Evolutionary conservation across 2,329 filamentous ascomycete genomes (phyloP), one percentile per base, ranked within the genome.

Genomic region (Triangularia verruculosa): DNA sequence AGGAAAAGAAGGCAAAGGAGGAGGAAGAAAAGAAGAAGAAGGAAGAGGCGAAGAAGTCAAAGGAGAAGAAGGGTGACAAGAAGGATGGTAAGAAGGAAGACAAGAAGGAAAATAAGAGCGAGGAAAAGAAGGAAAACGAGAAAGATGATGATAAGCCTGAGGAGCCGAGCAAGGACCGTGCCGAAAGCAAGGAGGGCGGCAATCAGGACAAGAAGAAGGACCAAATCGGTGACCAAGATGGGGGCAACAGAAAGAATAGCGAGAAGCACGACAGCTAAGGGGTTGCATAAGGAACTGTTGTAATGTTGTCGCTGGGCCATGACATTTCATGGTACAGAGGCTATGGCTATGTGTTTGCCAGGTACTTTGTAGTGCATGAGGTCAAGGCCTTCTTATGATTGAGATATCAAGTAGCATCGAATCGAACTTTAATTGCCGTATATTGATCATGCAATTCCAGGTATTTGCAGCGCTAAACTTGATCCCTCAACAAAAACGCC

Each of bases 1-100:
- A 77, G 2, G 76, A 80, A 53, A 76, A 77, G 62, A 73, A 72
- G 57, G 67, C 74, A 62, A 72, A 77, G 65, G 72, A 76, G 57
- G 67, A 72, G 25, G 64, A 73, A n/a, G 65, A 72, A 66, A 70
- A 76, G 53, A 72, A 74, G 58, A 75, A 79, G 52, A 69, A 72
- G 12, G 71, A 76, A 43, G 72, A 72, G 60, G 61, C 70, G 11
- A 59, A 68, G 34, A 55, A 66, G 27, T 58, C 57, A 6, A 59
- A 67, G 11, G 51, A 58, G 6, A 61, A 15, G 4, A 43, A 59
- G 22, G 55, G 53, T 51, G 13, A 27, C 2, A 43, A 47, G 8
- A 51, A 58, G 9, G 62, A 67, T n/a, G 59, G 32, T 13, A 8
- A 68, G 30, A 64, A 63, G 15, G 53, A 64, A 15, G 57, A 60